These are phyloP conservation scores for Pythium dissotocum DNA, from an alignment of 352 stramenopile genomes.

Conservation along the genomic window DNA sequence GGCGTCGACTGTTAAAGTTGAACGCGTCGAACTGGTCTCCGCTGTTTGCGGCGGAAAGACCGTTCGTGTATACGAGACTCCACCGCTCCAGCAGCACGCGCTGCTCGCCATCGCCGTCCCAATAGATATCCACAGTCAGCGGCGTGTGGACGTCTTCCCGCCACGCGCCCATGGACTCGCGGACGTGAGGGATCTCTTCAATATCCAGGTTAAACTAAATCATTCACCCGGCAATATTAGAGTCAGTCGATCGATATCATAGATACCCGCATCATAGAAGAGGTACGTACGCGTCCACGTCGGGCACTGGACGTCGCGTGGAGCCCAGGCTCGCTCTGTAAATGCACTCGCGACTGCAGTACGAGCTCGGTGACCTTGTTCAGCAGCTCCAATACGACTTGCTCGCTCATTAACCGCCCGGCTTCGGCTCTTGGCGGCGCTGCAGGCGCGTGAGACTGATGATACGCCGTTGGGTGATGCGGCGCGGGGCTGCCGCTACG, in stretches of 20 bases:
- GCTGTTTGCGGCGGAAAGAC: conserved; percentile 31
- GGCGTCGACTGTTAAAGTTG: conserved; percentile 20
- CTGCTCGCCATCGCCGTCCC: conserved; percentile 40
- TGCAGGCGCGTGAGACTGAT: conserved; percentile 7
- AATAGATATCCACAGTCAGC: conserved; percentile 70
- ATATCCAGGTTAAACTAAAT: conserved; percentile 83
- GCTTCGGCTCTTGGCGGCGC: conserved; percentile 33
- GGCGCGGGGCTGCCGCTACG: conserved; percentile 18
- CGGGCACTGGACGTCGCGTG: conserved; percentile 39
- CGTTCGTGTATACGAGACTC: conserved; percentile 58
- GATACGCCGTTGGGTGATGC: conserved; percentile 4
- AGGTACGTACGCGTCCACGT: conserved; percentile 52
- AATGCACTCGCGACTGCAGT: conserved; percentile 75
- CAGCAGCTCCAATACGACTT: conserved; percentile 83
- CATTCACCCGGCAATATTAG: not conserved
- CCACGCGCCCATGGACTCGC: conserved; percentile 66
- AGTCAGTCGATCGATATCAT: not conserved
- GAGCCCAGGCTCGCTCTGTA: conserved; percentile 51
- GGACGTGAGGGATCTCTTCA: conserved; percentile 68
- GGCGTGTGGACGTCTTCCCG: conserved; percentile 73
- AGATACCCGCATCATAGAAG: not conserved
- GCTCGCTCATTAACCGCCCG: conserved; percentile 75
- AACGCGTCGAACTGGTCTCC: conserved; percentile 17
- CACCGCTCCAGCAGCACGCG: conserved; percentile 77
- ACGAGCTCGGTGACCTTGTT: conserved; percentile 86